Evolutionary conservation across 2,329 filamentous ascomycete species (phyloP), one percentile per base, ranked within the genome.

Genomic region (Drechslerella dactyloides): DNA sequence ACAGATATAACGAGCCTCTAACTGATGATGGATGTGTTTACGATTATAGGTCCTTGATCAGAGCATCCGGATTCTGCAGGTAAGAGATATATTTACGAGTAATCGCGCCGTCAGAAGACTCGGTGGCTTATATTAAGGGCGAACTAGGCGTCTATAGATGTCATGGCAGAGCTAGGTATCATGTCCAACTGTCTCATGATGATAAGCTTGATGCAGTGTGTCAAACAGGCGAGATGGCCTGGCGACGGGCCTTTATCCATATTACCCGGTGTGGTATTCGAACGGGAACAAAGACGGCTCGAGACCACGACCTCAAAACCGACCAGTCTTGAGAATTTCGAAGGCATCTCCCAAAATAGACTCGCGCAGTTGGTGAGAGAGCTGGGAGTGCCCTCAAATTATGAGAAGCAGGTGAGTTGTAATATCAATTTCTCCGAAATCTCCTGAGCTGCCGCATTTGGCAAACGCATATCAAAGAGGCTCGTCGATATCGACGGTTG

Each of bases 201-300:
- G 87, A 90, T 97, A 74, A 86, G 84, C 15, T 83, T 99, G 0
- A 85, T 99, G 27, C 92, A 97, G 80, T 92, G 88, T 78, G 89
- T 99, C 82, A 99, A 99, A 80, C 91, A 87, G 40, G 94, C 91
- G 1, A 86, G 91, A 59, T 99, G 94, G 94, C 92, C 93, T 0
- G 86, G 87, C 23, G 93, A 97, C 75, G 84, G 89, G 1, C 87
- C 91, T 0, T 81, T 93, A 0, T 87, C 90, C 0, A 90, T 97
- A 75, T 84, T 97, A 7, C 92, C 93, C 0, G 88, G 89, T 35
- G 83, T 96, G 10, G 81, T 84, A 37, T 78, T 78, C 4, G 82
- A 82, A 1, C 79, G 69, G 19, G 76, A 76, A 57, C 72, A 74
- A 35, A 61, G 64, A 13, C 59, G 61, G 35, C 33, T 73, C 27